These are phyloP conservation scores for Phytopythium montanum DNA, from an alignment of 352 stramenopile genomes.

Conservation along the genomic window DNA sequence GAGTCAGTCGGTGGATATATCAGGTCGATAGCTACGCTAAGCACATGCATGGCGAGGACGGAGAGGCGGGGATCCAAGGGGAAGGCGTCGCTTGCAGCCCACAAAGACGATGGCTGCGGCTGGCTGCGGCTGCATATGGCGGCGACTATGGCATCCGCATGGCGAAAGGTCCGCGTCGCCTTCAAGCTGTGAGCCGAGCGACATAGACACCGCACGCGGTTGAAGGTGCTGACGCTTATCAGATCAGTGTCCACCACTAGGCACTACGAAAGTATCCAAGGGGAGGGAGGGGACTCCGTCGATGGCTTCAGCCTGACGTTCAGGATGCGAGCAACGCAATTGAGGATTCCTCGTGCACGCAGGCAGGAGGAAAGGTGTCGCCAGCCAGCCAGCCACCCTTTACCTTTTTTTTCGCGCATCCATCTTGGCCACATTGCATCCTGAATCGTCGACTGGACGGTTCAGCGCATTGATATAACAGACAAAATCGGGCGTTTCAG, in stretches of 20 bases:
- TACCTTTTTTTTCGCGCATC: too few species aligned
- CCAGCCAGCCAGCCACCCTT: too few species aligned
- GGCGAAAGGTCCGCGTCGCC: background rate
- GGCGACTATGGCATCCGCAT: background rate
- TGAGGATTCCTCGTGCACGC: too few species aligned
- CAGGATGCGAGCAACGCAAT: too few species aligned
- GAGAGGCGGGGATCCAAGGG: background rate
- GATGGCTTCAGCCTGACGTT: too few species aligned
- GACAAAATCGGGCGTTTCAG: background rate
- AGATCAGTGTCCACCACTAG: background rate
- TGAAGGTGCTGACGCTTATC: constrained; percentile 1
- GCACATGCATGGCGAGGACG: background rate
- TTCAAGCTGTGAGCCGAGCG: background rate
- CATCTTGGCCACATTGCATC: too few species aligned
- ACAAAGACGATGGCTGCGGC: background rate
- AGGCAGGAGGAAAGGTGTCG: too few species aligned
- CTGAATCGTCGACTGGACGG: too few species aligned
- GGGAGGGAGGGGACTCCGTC: too few species aligned
- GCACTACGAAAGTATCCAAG: background rate
- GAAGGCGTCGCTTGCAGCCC: background rate
- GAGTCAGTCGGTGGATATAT: background rate
- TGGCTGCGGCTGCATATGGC: background rate
- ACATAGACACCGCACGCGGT: background rate
- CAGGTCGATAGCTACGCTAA: background rate
- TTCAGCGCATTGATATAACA: constrained; percentile 2